Base-by-base conservation (phyloP, 306 rosid species). In the Lathyrus aphaca region DNA sequence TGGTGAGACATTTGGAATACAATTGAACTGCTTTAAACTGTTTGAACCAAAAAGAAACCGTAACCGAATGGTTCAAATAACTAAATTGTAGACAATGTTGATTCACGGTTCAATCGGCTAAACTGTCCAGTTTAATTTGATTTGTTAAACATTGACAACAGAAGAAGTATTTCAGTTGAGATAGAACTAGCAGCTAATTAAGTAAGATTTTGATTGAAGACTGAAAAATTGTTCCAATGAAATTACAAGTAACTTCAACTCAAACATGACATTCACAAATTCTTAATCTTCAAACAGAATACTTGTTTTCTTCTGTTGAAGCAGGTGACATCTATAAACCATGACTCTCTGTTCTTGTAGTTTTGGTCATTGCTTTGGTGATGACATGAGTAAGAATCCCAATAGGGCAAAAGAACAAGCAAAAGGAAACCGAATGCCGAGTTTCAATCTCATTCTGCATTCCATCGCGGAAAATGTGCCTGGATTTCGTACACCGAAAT, bases 321-420 rank as follows among this genome's bases (percentile, higher is more conserved):
- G 69, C 21, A 35, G 32, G 69, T 57, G 40, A 29, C 65, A 4
- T 79, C 80, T 85, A 78, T 40, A 75, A 56, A 49, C 68, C 49
- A 61, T 55, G 87, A 67, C 79, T 58, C 67, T 77, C 77, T 53
- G 49, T 74, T 66, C 74, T 76, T 32, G 63, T 62, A 64, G 76
- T 59, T 82, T 51, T 73, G 68, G 86, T 77, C 76, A 94, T 46
- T 59, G 89, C 88, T 74, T 90, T 93, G 75, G 98, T 93, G 77
- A 93, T 74, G 72, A 64, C 64, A 83, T 94, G 99, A 69, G 86
- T 48, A 56, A 91, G 85, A 76, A 94, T 87, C 83, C 99, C 99
- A 74, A 88, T 60, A 18, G 97, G 99, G 38, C 99, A 94, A 77
- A 84, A 87, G 79, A 94, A 84, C 72, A 94, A 86, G 78, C 99